Base-by-base conservation (phyloP, 2,329 filamentous ascomycete species). In the Cordyceps tenuipes region DNA sequence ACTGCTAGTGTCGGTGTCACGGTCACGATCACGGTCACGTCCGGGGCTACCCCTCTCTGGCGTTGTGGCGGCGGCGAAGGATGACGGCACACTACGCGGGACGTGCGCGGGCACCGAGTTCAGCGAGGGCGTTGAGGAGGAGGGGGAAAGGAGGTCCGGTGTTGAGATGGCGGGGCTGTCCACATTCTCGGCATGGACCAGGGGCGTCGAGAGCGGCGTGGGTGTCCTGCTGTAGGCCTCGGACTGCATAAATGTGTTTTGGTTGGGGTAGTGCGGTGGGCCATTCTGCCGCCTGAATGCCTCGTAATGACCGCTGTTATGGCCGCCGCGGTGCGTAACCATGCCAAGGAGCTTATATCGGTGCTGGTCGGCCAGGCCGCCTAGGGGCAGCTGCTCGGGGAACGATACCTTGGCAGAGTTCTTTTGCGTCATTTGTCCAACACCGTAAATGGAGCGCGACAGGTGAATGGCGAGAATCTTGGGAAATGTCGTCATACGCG, bases 261-360 rank as follows among this genome's bases (percentile, higher is more conserved):
- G 85, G 8, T 93, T 97, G 1, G 90, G 89, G 70, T 86, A 97
- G 0, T 92, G 92, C 3, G 88, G 77, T 55, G 87, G 84, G 9
- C 90, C 75, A 61, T 90, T 88, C 72, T 97, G 94, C 43, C 94
- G 84, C 39, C 94, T 83, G 72, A 97, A 97, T 0, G 91, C 93
- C 72, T 99, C 94, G 75, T 99, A 99, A 70, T 99, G 94, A 0
- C 94, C 94, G 67, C 91, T 96, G 69, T 96, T 88, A 71, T 99
- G 94, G 63, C 90, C 95, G 43, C 94, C 94, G 68, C 96, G 96
- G 71, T 99, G 94, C 23, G 90, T 96, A 41, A 99, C 91, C 41
- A 96, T 84, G 13, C 88, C 91, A 0, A 96, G 81, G 5, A 99
- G 79, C 67, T 87, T 90, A 74, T 97, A 99, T 69, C 83, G 88